Evolutionary conservation across 1,284 basidiomycete species (phyloP), one percentile per base, ranked within the genome.

Genomic region (Trametes versicolor): DNA sequence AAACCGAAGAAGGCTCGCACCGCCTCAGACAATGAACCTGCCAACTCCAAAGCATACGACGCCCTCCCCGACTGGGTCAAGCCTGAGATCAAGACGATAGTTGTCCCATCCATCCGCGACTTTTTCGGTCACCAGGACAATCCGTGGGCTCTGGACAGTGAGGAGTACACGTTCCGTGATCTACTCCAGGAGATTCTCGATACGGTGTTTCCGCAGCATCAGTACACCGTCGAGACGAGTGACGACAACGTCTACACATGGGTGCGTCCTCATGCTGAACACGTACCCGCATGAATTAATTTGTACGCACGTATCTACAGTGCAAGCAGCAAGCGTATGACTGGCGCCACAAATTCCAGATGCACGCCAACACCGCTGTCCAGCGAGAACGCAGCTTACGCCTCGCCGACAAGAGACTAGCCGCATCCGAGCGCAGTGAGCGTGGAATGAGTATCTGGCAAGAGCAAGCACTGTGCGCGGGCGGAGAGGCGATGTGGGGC

Each of bases 271-370:
- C 15, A 43, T 7, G 15, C 8, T 43, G 12, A 17, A 43, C 19
- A 17, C 4, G 41, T 43, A 43, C 34, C 7, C n/a, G n/a, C n/a
- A n/a, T n/a, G n/a, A n/a, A n/a, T n/a, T n/a, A n/a, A n/a, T n/a
- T n/a, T n/a, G n/a, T 8, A 32, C 8, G 29, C 29, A 8, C 29
- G 29, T 32, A 32, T 8, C 29, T 32, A 32, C 17, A 54, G 52
- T 54, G 52, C 21, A 36, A 54, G 23, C 52, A 54, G 37, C 52
- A 54, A 34, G 52, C 25, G 10, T 54, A 54, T 10, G 52, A 54
- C 7, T 54, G 52, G 52, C 52, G 19, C 1, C 21, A 21, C 9
- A 21, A 4, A n/a, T 54, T 54, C 52, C 52, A 54, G 52, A 54
- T 41, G 52, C 10, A 21, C 21, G 52, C 52, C n/a, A 54, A 39